Evolutionary conservation across 169 alveolate genomes (phyloP), one percentile per base, ranked within the genome.

Genomic region (Blepharisma undulans): DNA sequence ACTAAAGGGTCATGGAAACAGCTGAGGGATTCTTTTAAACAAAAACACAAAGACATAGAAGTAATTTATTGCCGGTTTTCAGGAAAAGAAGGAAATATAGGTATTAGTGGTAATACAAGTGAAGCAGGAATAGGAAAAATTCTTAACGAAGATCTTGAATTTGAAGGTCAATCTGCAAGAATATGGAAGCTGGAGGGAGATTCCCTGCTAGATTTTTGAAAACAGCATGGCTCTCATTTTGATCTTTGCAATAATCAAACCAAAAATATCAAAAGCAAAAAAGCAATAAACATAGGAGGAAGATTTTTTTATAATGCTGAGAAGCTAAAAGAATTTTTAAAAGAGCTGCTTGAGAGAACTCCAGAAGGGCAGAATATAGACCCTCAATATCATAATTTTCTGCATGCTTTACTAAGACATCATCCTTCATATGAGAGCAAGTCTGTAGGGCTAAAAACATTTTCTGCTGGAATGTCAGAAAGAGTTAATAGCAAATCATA

Each of bases 191-290:
- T 94, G 27, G 92, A 89, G 60, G 95, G 93, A 3, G 96, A 95
- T 36, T 93, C 93, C 36, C 89, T 95, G 72, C 88, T 89, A 76
- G 92, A 92, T 34, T 95, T 95, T 85, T 95, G 97, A 96, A 87
- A 92, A 74, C 84, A 93, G 77, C 96, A 95, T 87, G 97, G 97
- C 1, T 76, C 92, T 30, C 97, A 95, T 82, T 95, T 93, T 84
- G 91, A 95, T 61, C 78, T 86, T 88, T 92, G 95, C 71, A 87
- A 71, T 22, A 78, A 32, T 59, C 71, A 22, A 81, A 82, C 61
- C 61, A 78, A 76, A 82, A 89, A 78, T 76, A 92, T 59, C 66
- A 79, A 78, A 76, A 72, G n/a, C 85, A 60, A 59, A 10, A 79
- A 90, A 27, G 36, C 78, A 60, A 91, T 32, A 78, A 93, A 91